Conservation (phyloP, 345 rosid species). For the Salix dunnii region DNA sequence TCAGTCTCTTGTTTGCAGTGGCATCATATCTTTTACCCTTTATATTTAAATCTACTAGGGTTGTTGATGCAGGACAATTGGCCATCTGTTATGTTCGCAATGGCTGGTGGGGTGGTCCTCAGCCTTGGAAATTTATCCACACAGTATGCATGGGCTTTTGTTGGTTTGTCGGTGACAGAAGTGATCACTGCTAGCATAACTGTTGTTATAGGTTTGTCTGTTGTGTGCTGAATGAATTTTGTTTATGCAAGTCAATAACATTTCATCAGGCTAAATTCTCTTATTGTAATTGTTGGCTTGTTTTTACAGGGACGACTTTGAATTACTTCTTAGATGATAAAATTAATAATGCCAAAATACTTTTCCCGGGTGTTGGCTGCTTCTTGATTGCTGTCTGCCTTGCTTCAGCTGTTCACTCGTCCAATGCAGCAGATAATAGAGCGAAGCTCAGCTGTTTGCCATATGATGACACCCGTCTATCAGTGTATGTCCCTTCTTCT, state of each 20-base stretch:
- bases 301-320: constrained; percentile 61
- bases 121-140: constrained; percentile 72
- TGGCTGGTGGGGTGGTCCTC: constrained; percentile 70
- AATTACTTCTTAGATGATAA: constrained; percentile 82
- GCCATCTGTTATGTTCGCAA: constrained; percentile 71
- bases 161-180: constrained; percentile 76
- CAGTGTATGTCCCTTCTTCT: constrained; percentile 28
- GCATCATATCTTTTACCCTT: background rate
- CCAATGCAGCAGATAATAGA: constrained; percentile 68
- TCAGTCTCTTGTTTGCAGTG: background rate
- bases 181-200: constrained; percentile 71
- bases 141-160: constrained; percentile 79
- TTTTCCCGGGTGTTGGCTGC: constrained; percentile 81
- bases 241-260: background rate
- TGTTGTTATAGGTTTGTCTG: constrained; percentile 60
- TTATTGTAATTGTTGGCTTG: constrained; percentile 2
- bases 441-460: constrained; percentile 47
- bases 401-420: constrained; percentile 68
- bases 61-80: constrained; percentile 51
- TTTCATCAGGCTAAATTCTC: background rate
- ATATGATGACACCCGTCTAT: constrained; percentile 21
- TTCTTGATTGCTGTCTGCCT: constrained; percentile 75
- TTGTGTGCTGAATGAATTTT: background rate
- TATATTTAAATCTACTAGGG: constrained; percentile 7
- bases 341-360: constrained; percentile 70